Percentiles rank a stretch among this genome's conserved stretches.
Evolutionary conservation across 2,329 filamentous ascomycete genomes (phyloP).

Genomic region (Monosporascus cannonballus): DNA sequence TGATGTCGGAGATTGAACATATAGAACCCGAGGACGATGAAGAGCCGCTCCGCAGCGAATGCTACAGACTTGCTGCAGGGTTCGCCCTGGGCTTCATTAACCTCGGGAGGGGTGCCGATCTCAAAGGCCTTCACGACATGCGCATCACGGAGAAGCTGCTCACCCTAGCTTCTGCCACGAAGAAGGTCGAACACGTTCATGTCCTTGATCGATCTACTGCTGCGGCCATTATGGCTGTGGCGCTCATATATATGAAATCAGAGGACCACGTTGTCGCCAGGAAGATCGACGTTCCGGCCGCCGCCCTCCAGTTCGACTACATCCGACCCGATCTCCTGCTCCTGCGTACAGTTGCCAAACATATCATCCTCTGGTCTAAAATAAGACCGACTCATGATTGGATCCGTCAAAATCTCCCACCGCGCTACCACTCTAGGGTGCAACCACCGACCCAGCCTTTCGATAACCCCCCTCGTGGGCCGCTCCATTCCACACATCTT

Average conservation of each 20-base stretch:
- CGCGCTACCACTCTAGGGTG: constrained; percentile 57
- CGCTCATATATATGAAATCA: constrained; percentile 95
- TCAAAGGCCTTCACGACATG: constrained; percentile 91
- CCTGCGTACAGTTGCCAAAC: constrained; percentile 79
- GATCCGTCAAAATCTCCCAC: constrained; percentile 69
- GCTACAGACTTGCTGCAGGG: constrained; percentile 90
- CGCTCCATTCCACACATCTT: constrained; percentile 73
- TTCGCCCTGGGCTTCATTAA: constrained; percentile 95
- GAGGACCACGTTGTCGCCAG: constrained; percentile 79
- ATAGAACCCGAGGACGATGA: constrained; percentile 75
- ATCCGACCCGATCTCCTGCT: constrained; percentile 90
- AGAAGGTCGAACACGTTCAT: constrained; percentile 87
- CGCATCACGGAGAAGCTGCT: constrained; percentile 83
- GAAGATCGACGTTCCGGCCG: constrained; percentile 91
- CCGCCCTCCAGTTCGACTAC: constrained; percentile 88
- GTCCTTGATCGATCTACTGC: constrained; percentile 89
- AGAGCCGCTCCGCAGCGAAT: constrained; percentile 82
- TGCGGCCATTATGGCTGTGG: constrained; percentile 84
- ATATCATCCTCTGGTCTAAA: constrained; percentile 86
- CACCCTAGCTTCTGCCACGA: constrained; percentile 77
- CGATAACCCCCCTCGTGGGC: constrained; percentile 17
- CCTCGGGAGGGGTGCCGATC: constrained; percentile 79
- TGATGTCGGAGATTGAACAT: constrained; percentile 95
- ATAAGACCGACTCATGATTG: constrained; percentile 70
- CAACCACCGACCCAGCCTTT: constrained; percentile 51